Base-by-base conservation (phyloP, 257 asterid genomes). In the Solanum medicagineum region DNA sequence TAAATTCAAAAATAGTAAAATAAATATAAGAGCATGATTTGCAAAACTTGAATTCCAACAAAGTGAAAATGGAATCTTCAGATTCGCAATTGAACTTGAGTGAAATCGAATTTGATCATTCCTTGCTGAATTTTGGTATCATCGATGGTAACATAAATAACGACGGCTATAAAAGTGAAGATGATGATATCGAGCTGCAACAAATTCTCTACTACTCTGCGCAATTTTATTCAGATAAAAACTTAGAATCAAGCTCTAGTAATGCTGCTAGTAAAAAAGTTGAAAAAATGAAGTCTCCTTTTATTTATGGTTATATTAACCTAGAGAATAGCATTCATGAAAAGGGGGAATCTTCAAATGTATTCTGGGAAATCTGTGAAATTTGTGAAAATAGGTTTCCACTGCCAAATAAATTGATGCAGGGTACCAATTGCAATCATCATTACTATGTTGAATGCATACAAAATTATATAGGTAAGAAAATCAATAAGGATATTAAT, bases 371-470 rank as follows among this genome's bases (percentile, higher is more conserved):
- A 36, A 4, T 36, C 42, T 36, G 87, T 56, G 71, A 60, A 15
- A 81, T 85, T 2, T 87, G 86, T 29, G 54, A 53, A 15, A 84
- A 85, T 26, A 70, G 81, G 3, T 71, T 70, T 65, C 66, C 87
- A 5, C 56, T 13, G 19, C 13, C 73, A 4, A 24, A 45, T 1
- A 49, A 29, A 2, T 9, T 81, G 44, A 9, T 13, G 2, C 51
- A 8, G 0, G 85, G 85, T 47, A 62, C 7, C n/a, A 47, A 22
- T 3, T 85, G 87, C 14, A 10, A 1, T 10, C 62, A 87, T 45
- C 0, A 1, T 19, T 87, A n/a, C 59, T 87, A 83, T 65, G n/a
- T 36, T 7, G 89, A 71, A 40, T 87, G 89, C 57, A 9, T 53
- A 24, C 10, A 2, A 3, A 32, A 24, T 2, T 54, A 85, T 49